Conservation (phyloP, 306 rosid genomes). For the Oemleria cerasiformis region DNA sequence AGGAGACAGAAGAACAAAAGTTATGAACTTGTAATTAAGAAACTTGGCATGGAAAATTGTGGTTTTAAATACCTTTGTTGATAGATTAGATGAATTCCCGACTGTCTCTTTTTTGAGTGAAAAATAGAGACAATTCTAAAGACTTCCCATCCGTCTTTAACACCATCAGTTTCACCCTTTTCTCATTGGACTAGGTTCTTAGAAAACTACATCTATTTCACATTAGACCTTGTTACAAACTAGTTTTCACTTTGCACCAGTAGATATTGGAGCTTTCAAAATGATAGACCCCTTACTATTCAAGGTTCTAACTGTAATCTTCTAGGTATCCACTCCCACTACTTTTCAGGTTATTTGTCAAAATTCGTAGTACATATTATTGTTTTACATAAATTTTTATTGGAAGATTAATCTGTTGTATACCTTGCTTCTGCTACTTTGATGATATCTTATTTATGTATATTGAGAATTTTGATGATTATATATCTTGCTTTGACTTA, state of each 20-base stretch:
- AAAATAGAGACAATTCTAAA: neutral
- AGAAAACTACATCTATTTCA: neutral
- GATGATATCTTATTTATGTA: slow-evolving; percentile 1
- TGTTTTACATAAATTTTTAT: neutral
- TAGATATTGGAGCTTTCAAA: neutral
- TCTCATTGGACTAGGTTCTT: neutral
- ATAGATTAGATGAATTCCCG: slow-evolving; percentile 15
- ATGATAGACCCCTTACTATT: neutral
- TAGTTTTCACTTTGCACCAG: slow-evolving; percentile 1
- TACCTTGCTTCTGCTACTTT: neutral
- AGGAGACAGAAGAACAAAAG: neutral
- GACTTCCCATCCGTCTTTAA: slow-evolving; percentile 12
- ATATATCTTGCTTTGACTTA: slow-evolving; percentile 23
- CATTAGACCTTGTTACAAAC: neutral
- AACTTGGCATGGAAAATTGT: slow-evolving; percentile 9
- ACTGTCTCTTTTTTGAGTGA: neutral
- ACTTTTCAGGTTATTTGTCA: neutral
- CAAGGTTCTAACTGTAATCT: neutral
- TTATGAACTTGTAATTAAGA: neutral
- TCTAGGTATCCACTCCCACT: neutral
- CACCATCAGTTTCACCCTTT: neutral
- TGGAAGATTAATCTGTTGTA: neutral
- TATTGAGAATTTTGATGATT: slow-evolving; percentile 19
- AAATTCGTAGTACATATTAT: neutral
- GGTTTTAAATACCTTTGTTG: slow-evolving; percentile 17